A percentile compares a stretch with the other conserved stretches of the same genome.
Conservation (phyloP, 2,329 filamentous ascomycete species). For the Pezicula radicicola region DNA sequence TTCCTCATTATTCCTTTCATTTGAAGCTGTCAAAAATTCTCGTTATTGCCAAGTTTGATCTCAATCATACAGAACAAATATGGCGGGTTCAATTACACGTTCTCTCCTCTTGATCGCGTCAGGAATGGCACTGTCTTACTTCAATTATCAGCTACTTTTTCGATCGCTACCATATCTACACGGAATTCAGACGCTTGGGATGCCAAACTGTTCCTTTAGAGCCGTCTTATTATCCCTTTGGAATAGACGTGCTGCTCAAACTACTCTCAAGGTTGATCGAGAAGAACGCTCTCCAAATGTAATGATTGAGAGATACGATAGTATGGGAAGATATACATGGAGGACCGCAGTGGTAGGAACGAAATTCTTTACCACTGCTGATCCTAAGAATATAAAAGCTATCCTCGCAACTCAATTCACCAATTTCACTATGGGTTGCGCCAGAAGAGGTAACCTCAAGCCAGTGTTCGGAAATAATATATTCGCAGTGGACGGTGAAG, state of each 20-base stretch:
- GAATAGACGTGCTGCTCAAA: neutral
- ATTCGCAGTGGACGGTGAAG: slow-evolving; percentile 46
- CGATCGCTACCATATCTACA: too few species aligned
- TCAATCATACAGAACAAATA: too few species aligned
- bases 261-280: neutral
- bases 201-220: neutral
- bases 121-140: too few species aligned
- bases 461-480: slow-evolving; percentile 51
- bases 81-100: too few species aligned
- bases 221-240: neutral
- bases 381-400: slow-evolving; percentile 53
- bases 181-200: neutral
- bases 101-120: too few species aligned
- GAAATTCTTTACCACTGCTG: neutral
- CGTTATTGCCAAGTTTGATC: too few species aligned
- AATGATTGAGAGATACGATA: neutral
- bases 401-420: slow-evolving; percentile 51
- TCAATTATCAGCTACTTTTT: too few species aligned
- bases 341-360: neutral
- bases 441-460: slow-evolving; percentile 38
- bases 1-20: too few species aligned
- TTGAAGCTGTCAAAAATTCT: too few species aligned
- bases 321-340: neutral
- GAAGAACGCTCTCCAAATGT: neutral
- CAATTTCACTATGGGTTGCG: slow-evolving; percentile 44